These are phyloP conservation scores for Arthrobotrys entomopaga DNA, from an alignment of 2,329 filamentous ascomycete species.

Conservation along the genomic window DNA sequence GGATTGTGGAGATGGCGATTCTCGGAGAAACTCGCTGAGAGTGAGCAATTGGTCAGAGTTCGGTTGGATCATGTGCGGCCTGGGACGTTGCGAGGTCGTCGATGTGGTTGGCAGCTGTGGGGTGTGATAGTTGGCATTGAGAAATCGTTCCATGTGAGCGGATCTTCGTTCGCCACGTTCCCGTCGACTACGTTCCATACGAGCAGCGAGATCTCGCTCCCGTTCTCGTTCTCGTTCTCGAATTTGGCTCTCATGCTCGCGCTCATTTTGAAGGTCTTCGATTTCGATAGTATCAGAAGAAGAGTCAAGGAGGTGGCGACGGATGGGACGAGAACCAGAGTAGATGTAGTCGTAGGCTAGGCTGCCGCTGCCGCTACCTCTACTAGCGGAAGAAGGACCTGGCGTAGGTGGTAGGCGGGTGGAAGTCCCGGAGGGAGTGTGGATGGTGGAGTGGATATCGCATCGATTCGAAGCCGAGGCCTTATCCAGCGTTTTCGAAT, in stretches of 20 bases:
- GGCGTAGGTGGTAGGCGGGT: constrained; percentile 36
- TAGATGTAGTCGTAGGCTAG: constrained; percentile 52
- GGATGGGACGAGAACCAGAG: constrained; percentile 45
- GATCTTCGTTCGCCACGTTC: constrained; percentile 50
- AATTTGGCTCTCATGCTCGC: constrained; percentile 53
- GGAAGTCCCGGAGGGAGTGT: constrained; percentile 48
- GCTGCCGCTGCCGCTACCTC: constrained; percentile 17
- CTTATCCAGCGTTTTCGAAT: constrained; percentile 52
- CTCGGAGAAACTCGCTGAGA: constrained; percentile 58
- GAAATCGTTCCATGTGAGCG: constrained; percentile 53
- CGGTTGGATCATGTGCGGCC: constrained; percentile 54
- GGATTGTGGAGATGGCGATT: constrained; percentile 44
- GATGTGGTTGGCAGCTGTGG: constrained; percentile 50
- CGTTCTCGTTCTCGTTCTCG: constrained; percentile 48
- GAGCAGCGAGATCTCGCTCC: constrained; percentile 48
- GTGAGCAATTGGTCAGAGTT: constrained; percentile 56
- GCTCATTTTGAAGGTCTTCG: constrained; percentile 53
- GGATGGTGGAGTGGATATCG: constrained; percentile 40
- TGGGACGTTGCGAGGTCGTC: constrained; percentile 50
- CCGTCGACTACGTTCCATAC: constrained; percentile 53
- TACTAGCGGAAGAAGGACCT: constrained; percentile 25
- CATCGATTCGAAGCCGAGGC: constrained; percentile 51
- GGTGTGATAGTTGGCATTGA: constrained; percentile 53
- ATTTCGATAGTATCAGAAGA: constrained; percentile 52
- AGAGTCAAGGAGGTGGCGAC: constrained; percentile 50